Percentiles rank a stretch among this genome's conserved stretches.
These are phyloP conservation scores for Diaporthe vaccinii DNA, from an alignment of 2,329 filamentous ascomycete genomes.

Conservation along the genomic window DNA sequence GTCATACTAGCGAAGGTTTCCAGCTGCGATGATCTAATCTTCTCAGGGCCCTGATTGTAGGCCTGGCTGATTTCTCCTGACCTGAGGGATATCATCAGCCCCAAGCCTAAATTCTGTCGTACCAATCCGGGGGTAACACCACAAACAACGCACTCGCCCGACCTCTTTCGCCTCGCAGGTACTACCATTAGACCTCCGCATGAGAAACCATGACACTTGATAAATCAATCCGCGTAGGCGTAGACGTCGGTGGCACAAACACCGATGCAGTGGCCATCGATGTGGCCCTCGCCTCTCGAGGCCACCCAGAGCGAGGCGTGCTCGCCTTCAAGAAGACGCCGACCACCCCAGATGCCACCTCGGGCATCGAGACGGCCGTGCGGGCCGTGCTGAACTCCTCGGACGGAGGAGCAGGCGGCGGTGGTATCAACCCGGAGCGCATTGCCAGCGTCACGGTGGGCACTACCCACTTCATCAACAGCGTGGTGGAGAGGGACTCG, in stretches of 20 bases:
- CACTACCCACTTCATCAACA: conserved; percentile 46
- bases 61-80: neutral
- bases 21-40: neutral
- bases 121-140: neutral
- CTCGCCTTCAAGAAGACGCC: conserved; percentile 43
- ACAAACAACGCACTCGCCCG: neutral
- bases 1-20: conserved; percentile 4
- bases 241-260: conserved; percentile 39
- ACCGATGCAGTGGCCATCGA: conserved; percentile 48
- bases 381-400: conserved; percentile 35
- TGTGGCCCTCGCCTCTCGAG: conserved; percentile 41
- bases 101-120: conserved; percentile 1
- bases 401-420: neutral
- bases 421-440: conserved; percentile 21
- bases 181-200: neutral
- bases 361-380: conserved; percentile 42
- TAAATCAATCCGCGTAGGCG: conserved; percentile 35
- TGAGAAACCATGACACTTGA: conserved; percentile 16
- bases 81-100: neutral
- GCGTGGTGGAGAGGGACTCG: conserved; percentile 44
- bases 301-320: conserved; percentile 50
- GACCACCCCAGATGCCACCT: conserved; percentile 42
- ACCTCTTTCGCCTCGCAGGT: neutral
- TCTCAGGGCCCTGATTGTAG: neutral
- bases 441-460: conserved; percentile 43